These are phyloP conservation scores for Kingdonia uniflora DNA, from an alignment of 164 flowering plant genomes.

Conservation along the genomic window DNA sequence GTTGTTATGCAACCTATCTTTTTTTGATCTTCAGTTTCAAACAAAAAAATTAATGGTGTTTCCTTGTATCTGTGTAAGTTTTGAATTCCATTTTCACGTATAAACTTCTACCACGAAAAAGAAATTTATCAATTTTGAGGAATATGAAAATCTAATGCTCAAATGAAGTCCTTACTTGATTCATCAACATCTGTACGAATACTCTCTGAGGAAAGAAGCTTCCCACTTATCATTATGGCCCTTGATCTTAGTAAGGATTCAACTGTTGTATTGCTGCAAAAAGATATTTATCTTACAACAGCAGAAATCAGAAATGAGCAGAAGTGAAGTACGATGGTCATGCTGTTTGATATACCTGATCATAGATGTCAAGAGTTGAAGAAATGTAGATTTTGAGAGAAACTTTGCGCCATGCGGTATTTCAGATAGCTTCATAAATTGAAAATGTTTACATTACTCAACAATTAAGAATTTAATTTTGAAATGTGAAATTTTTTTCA, in stretches of 20 bases:
- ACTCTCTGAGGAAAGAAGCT: conserved; percentile 60
- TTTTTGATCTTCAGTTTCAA: too few species aligned
- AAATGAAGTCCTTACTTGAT: conserved; percentile 34
- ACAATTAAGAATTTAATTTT: neutral
- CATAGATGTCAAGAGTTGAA: conserved; percentile 50
- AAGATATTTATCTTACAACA: neutral
- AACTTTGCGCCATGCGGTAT: conserved; percentile 54
- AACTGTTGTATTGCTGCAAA: conserved; percentile 37
- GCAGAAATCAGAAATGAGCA: too few species aligned
- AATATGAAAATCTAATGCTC: neutral
- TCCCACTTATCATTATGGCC: conserved; percentile 81
- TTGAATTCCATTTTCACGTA: too few species aligned
- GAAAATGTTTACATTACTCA: neutral
- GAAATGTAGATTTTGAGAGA: conserved; percentile 48
- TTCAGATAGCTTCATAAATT: conserved; percentile 53
- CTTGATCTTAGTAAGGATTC: conserved; percentile 69
- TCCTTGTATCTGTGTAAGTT: too few species aligned
- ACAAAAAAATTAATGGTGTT: too few species aligned
- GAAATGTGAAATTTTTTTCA: too few species aligned
- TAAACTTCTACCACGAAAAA: too few species aligned
- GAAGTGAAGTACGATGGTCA: too few species aligned
- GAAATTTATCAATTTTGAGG: too few species aligned
- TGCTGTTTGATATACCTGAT: conserved; percentile 41
- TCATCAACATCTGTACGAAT: conserved; percentile 33
- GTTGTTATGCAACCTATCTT: too few species aligned